Conservation (phyloP, 345 rosid genomes). For the Dovyalis caffra region DNA sequence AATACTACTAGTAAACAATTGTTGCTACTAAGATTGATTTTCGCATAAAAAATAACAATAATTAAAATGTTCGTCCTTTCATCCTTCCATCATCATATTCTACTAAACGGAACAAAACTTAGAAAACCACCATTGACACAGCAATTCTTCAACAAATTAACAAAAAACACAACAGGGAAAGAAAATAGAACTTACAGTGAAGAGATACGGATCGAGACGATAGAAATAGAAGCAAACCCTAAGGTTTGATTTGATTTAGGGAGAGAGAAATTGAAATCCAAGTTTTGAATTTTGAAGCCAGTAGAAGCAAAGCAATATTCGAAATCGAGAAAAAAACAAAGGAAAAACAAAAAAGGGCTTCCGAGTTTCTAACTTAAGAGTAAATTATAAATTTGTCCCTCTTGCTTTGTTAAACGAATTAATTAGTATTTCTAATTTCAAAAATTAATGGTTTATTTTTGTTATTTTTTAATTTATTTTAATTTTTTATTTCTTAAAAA, state of each 20-base stretch:
- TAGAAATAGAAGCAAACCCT: neutral
- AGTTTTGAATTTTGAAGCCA: neutral
- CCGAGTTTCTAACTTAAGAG: no score
- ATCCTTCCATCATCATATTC: neutral
- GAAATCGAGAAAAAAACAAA: neutral
- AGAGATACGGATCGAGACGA: neutral
- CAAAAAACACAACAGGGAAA: neutral
- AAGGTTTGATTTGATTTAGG: neutral
- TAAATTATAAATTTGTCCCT: no score
- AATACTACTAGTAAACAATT: neutral
- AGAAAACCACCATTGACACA: neutral
- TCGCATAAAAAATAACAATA: neutral
- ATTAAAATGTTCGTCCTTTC: no score
- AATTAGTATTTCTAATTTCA: no score
- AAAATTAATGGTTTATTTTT: no score
- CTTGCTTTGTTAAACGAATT: no score
- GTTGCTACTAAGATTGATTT: neutral
- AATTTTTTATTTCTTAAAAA: no score
- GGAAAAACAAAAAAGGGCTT: no score
- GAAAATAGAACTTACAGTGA: neutral
- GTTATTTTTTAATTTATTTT: no score
- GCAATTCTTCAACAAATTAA: neutral
- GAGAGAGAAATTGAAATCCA: neutral
- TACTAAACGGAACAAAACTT: neutral
- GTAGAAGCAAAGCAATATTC: neutral